Evolutionary conservation across 345 rosid genomes (phyloP).

Genomic region (Eucalyptus sp.): DNA sequence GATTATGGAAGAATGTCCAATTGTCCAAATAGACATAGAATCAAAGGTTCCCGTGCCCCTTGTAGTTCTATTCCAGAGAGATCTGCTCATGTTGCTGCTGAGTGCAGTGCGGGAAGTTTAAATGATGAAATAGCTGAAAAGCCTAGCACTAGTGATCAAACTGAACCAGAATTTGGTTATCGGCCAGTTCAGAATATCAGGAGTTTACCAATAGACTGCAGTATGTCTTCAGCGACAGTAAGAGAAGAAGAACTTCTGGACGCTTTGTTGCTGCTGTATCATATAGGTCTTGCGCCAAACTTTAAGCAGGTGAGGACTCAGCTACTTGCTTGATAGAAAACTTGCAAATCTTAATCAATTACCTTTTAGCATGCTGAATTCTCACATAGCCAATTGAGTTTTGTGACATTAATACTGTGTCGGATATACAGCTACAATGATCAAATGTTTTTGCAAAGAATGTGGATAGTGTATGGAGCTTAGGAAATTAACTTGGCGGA

Average conservation of each 20-base stretch:
- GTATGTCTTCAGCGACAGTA: constrained; percentile 46
- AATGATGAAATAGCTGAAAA: constrained; percentile 83
- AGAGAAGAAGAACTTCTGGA: constrained; percentile 93
- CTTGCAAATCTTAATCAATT: neutral
- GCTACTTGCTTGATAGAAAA: neutral
- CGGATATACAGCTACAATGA: neutral
- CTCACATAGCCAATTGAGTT: neutral
- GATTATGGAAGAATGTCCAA: constrained; percentile 58
- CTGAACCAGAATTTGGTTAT: constrained; percentile 79
- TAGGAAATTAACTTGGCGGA: neutral
- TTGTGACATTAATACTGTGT: neutral
- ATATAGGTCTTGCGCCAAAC: constrained; percentile 89
- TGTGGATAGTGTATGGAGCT: neutral
- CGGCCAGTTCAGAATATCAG: constrained; percentile 40
- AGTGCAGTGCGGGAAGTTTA: constrained; percentile 66
- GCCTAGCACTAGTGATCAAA: constrained; percentile 85
- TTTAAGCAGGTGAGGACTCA: constrained; percentile 69
- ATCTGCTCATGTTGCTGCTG: constrained; percentile 78
- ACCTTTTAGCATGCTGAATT: neutral
- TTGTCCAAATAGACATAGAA: constrained; percentile 36
- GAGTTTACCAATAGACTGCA: constrained; percentile 42
- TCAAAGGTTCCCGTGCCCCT: constrained; percentile 52
- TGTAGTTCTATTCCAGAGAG: constrained; percentile 65
- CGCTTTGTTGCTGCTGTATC: constrained; percentile 63
- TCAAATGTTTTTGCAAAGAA: neutral